Base-by-base conservation (phyloP, 2,329 filamentous ascomycete genomes). In the Aureobasidium sp. region DNA sequence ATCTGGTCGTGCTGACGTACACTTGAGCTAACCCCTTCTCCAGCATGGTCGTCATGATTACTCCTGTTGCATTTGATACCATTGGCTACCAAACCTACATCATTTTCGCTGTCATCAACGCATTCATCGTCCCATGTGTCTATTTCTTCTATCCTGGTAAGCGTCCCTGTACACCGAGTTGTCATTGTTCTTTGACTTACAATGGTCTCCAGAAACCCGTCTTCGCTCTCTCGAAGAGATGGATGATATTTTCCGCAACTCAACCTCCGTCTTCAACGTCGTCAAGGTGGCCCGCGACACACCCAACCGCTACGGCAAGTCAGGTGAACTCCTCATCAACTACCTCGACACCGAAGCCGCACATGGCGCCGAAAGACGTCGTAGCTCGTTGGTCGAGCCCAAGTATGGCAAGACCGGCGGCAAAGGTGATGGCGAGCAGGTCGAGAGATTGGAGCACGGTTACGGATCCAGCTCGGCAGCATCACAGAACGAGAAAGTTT, bases 181-280 rank as follows among this genome's bases (percentile, higher is more conserved):
- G 5, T 16, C 5, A 5, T 29, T 10, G 2, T 2, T 16, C 21
- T 1, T 29, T 10, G 34, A 37, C 39, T 44, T 32, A 85, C 85
- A 0, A 32, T 16, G 5, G 30, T 29, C 37, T 6, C n/a, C 32
- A 58, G 54, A 85, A 87, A 72, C 87, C 85, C 10, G 82, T 82
- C 1, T 83, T 83, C 68, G 85, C 44, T 83, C 80, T 1, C 79
- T 88, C 25, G 85, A 88, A 70, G 85, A 87, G 69, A 87, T 88
- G 81, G 85, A 87, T 67, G 74, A 73, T 66, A 85, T 87, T 67
- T 86, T 86, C 73, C 78, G 81, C 65, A 83, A 84, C 68, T 80
- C 81, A 1, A 73, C 74, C 27, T 76, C 73, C 34, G 74, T 73
- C 64, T 73, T 80, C 57, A 69, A 72, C 16, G 76, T 81, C 5